These are phyloP conservation scores for Pyricularia sp. DNA, from an alignment of 2,329 filamentous ascomycete species.

Conservation along the genomic window DNA sequence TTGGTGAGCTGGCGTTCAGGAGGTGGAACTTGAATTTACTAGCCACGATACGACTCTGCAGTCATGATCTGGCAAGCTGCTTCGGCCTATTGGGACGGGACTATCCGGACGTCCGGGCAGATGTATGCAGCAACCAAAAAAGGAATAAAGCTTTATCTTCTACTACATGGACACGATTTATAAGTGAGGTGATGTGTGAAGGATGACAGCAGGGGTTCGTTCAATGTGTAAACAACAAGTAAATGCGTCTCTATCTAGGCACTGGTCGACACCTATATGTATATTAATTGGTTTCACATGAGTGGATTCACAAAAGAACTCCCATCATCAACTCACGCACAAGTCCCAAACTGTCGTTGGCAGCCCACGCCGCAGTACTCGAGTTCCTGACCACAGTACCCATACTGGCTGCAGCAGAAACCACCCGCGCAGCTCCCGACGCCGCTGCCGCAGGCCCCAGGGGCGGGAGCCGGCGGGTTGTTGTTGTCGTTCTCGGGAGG, in stretches of 20 bases:
- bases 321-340: background rate
- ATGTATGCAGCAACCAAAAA: background rate
- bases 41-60: background rate
- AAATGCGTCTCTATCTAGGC: background rate
- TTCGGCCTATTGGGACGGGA: background rate
- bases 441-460: background rate
- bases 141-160: background rate
- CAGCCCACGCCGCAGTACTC: background rate
- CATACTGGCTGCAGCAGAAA: conserved; percentile 1
- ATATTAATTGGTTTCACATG: background rate
- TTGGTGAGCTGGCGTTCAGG: background rate
- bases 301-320: background rate
- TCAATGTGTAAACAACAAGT: background rate
- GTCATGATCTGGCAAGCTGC: background rate
- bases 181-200: background rate
- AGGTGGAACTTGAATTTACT: background rate
- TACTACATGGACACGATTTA: background rate
- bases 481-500: no score
- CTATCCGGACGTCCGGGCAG: background rate
- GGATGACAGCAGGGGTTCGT: background rate
- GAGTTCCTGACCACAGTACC: background rate
- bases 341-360: background rate
- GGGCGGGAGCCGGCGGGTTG: background rate
- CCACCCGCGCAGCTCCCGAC: background rate
- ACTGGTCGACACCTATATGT: background rate